Conservation (phyloP, 352 stramenopile species). For the Phytophthora fragariae region DNA sequence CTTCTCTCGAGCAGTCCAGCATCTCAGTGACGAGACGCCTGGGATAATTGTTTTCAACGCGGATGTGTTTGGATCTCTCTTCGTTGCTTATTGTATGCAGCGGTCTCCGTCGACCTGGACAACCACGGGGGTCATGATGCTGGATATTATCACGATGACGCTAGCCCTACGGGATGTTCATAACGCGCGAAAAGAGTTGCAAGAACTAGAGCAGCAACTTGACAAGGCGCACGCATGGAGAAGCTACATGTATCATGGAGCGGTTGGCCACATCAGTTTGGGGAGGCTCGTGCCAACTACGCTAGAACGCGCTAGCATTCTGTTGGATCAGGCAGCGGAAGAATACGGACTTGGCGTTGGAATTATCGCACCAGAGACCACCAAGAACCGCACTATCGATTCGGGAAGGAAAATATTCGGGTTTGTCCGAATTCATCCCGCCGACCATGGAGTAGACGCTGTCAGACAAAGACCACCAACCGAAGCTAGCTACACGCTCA, state of each 20-base stretch:
- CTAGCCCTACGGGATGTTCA: not conserved
- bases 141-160: not conserved
- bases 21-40: not conserved
- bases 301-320: not conserved
- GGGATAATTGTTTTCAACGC: not conserved
- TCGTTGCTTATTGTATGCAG: not conserved
- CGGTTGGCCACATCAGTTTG: not conserved
- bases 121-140: not conserved
- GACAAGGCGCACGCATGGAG: not conserved
- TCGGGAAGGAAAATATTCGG: not conserved
- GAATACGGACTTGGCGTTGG: not conserved
- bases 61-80: not conserved
- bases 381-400: not conserved
- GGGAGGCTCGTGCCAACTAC: not conserved
- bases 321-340: not conserved
- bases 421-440: not conserved
- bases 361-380: not conserved
- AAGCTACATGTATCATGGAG: not conserved
- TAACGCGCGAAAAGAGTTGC: not conserved
- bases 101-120: not conserved
- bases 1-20: not conserved
- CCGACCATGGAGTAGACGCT: not conserved
- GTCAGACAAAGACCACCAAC: not conserved
- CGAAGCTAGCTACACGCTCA: not conserved
- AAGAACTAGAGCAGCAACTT: not conserved